Evolutionary conservation across 1,284 basidiomycete genomes (phyloP).

Genomic region (Abortiporus biennis): DNA sequence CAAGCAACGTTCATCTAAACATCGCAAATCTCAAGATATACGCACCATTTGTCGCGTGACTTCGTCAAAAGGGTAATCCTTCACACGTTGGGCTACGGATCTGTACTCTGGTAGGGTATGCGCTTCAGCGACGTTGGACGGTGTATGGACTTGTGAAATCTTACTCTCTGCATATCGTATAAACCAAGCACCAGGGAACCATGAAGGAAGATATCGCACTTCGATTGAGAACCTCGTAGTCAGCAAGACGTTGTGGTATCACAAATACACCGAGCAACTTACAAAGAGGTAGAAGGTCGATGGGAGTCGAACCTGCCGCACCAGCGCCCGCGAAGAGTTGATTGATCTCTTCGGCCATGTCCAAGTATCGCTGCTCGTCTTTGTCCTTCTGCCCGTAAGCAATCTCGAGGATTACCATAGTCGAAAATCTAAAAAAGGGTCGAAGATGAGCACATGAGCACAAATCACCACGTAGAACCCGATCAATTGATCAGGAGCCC

Average conservation of each 20-base stretch:
- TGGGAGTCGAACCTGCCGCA: background rate
- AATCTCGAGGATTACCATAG: slow-evolving; percentile 36
- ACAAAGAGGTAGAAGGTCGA: background rate
- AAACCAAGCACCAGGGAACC: slow-evolving; percentile 23
- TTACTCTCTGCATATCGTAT: slow-evolving; percentile 13
- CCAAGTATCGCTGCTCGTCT: slow-evolving; percentile 20
- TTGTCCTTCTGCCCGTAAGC: slow-evolving; percentile 24
- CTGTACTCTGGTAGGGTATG: too few relatives aligned
- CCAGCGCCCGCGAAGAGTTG: background rate
- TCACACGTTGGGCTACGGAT: slow-evolving; percentile 9
- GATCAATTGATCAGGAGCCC: too few relatives aligned
- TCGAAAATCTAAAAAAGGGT: slow-evolving; percentile 14
- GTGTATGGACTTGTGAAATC: background rate
- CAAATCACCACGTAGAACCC: too few relatives aligned
- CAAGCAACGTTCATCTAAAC: too few relatives aligned
- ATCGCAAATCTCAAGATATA: too few relatives aligned
- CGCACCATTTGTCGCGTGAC: slow-evolving; percentile 17
- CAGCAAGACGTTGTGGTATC: background rate
- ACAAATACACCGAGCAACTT: background rate
- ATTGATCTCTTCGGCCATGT: slow-evolving; percentile 7
- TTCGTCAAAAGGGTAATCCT: slow-evolving; percentile 16
- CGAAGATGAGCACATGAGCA: background rate
- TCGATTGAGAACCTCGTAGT: background rate
- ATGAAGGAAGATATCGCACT: slow-evolving; percentile 20
- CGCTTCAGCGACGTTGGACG: background rate